Evolutionary conservation across 2,329 filamentous ascomycete genomes (phyloP), one percentile per base, ranked within the genome.

Genomic region (Fusarium odoratissimum): DNA sequence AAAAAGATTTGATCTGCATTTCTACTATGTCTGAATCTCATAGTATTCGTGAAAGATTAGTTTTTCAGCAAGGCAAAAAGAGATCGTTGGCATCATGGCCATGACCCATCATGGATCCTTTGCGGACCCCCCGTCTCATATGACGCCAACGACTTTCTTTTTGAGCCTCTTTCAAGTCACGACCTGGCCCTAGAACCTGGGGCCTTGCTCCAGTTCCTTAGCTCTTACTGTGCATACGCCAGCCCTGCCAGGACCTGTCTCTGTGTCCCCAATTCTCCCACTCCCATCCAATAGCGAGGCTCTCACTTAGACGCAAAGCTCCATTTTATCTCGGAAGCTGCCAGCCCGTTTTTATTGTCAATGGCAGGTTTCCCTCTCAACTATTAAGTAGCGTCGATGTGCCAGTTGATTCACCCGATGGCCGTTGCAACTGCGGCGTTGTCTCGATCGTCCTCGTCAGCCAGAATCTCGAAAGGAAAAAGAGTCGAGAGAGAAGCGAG

Each of bases 71-170:
- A 13, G 46, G 25, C 21, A 4, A 28, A 48, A 25, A 57, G 16
- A 37, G 8, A 28, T 48, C 23, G 16, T 44, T 35, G 30, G 48
- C 59, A 44, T 67, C 64, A 60, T 64, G 57, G 35, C 45, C 35
- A 52, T 44, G 52, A 60, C 46, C 65, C 69, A 66, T 73, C 65
- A 73, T 72, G 57, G 70, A 71, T 73, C 55, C 58, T 25, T 35
- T 46, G 21, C 19, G 12, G 48, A 52, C 51, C 49, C 48, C 23
- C 28, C 30, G 55, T 40, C 54, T 62, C 59, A 66, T 72, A 74
- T 74, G 72, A 74, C 72, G 72, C 71, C 72, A 72, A 74, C 64
- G 72, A 74, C 72, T 73, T 21, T 49, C 33, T 45, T 52, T 52
- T 45, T 56, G 51, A 63, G 54, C 51, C 64, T 69, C 69, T 55